Evolutionary conservation across 2,329 filamentous ascomycete species (phyloP), one percentile per base, ranked within the genome.

Genomic region (Colletotrichum australisinense): DNA sequence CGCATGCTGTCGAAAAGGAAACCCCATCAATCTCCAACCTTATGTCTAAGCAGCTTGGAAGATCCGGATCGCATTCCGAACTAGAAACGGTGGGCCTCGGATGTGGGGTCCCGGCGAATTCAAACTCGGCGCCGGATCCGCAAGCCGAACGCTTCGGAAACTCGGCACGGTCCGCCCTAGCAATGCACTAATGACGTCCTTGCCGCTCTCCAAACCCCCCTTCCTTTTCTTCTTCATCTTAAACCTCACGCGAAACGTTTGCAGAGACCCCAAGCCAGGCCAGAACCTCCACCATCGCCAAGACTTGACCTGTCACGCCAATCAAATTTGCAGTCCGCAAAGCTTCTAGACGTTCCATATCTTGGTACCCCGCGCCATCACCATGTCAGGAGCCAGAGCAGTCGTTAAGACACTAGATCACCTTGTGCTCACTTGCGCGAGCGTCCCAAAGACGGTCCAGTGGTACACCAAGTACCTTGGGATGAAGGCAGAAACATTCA

Each of bases 401-500:
- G 67, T 78, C 28, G 82, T 86, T 72, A 84, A 81, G 63, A 86
- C 88, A 9, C 82, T 92, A 16, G 90, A 92, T 79, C 90, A 92
- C 76, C 80, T 92, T 9, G 90, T 92, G 73, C 83, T 92, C 22
- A 92, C 90, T 1, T 89, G 89, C 73, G 81, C 82, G 52, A 85
- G 85, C 69, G 83, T 91, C 5, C 78, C 83, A 5, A 81, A 81
- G 11, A 90, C 88, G 0, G 82, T 87, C 35, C 76, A 82, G 46
- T 92, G 90, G 84, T 92, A 92, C 81, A 85, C 84, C 1, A 82
- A 82, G 3, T 81, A 86, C 69, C 84, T 91, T 1, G 90, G 90
- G 67, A 92, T 92, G 90, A 83, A 83, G 63, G 82, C 87, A 35
- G 86, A 88, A 74, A 82, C 83, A 0, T 91, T 91, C 76, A 77